phyloP scores from a whole-genome alignment of 2,329 filamentous ascomycete species.

The Gaeumannomyces sp. region DNA sequence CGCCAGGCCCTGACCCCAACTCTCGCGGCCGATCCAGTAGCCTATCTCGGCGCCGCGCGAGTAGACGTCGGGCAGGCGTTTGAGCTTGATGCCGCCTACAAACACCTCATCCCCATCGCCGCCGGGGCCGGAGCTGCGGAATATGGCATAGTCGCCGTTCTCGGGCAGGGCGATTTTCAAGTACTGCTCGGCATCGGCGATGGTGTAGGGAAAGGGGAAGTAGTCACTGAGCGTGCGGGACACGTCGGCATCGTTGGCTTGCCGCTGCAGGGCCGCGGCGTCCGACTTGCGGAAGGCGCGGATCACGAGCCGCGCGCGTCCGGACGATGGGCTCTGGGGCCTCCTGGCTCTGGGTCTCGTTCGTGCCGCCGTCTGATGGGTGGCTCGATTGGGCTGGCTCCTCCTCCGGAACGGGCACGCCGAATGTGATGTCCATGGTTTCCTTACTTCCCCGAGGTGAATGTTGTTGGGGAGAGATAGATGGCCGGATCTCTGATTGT shows the following conservation, averaged over 20 bases:
- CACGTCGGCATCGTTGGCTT: slow-evolving; percentile 33
- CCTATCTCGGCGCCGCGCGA: slow-evolving; percentile 40
- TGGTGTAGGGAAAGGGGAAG: slow-evolving; percentile 41
- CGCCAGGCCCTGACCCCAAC: slow-evolving; percentile 41
- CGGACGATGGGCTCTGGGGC: slow-evolving; percentile 19
- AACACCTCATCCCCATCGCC: slow-evolving; percentile 26
- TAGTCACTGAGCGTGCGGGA: slow-evolving; percentile 33
- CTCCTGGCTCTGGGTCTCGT: background rate
- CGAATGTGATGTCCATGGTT: slow-evolving; percentile 6
- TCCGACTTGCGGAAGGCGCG: slow-evolving; percentile 35
- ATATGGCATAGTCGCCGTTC: slow-evolving; percentile 22
- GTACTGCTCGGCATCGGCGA: slow-evolving; percentile 27
- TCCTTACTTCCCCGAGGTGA: background rate
- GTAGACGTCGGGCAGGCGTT: slow-evolving; percentile 30
- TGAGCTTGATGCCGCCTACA: slow-evolving; percentile 37
- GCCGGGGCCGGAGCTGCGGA: background rate
- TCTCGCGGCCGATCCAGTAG: slow-evolving; percentile 37
- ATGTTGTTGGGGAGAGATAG: background rate
- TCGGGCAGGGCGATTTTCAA: slow-evolving; percentile 23
- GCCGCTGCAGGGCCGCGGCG: slow-evolving; percentile 25
- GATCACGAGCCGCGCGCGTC: slow-evolving; percentile 28
- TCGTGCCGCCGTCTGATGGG: slow-evolving; percentile 8
- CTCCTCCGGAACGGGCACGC: slow-evolving; percentile 10
- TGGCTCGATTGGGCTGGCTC: background rate
- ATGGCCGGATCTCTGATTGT: background rate